These are phyloP conservation scores for Fusarium concolor DNA, from an alignment of 2,329 filamentous ascomycete genomes.

Conservation along the genomic window DNA sequence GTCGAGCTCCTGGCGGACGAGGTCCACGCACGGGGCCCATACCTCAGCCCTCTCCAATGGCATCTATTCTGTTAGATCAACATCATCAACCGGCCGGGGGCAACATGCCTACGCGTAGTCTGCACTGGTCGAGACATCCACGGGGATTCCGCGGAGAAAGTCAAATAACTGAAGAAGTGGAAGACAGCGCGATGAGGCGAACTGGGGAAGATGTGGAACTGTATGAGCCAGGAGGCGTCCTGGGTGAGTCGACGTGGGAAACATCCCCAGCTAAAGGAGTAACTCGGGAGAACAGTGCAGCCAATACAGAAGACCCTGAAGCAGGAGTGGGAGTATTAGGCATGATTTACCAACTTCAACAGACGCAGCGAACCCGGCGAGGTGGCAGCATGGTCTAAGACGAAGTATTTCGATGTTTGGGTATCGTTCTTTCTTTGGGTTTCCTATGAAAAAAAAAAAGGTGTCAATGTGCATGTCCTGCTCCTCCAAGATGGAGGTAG, in stretches of 20 bases:
- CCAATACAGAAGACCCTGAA: constrained; percentile 59
- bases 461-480: constrained; percentile 15
- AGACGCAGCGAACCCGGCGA: constrained; percentile 65
- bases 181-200: constrained; percentile 54
- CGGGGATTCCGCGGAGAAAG: constrained; percentile 60
- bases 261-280: constrained; percentile 64
- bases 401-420: constrained; percentile 14
- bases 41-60: constrained; percentile 72
- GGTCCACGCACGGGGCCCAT: constrained; percentile 52
- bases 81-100: constrained; percentile 75
- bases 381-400: constrained; percentile 53
- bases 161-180: constrained; percentile 68
- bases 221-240: constrained; percentile 62
- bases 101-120: constrained; percentile 58
- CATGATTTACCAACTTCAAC: constrained; percentile 69
- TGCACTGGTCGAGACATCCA: constrained; percentile 59
- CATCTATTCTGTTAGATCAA: constrained; percentile 78
- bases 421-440: background rate
- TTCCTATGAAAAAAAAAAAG: constrained; percentile 1
- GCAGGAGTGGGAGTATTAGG: constrained; percentile 69
- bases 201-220: constrained; percentile 65
- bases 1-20: constrained; percentile 53
- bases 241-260: constrained; percentile 71
- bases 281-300: constrained; percentile 64
- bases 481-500: background rate